Percentiles rank a stretch among this genome's conserved stretches.
phyloP scores from a whole-genome alignment of 306 rosid genomes.

The Castanea mollissima region DNA sequence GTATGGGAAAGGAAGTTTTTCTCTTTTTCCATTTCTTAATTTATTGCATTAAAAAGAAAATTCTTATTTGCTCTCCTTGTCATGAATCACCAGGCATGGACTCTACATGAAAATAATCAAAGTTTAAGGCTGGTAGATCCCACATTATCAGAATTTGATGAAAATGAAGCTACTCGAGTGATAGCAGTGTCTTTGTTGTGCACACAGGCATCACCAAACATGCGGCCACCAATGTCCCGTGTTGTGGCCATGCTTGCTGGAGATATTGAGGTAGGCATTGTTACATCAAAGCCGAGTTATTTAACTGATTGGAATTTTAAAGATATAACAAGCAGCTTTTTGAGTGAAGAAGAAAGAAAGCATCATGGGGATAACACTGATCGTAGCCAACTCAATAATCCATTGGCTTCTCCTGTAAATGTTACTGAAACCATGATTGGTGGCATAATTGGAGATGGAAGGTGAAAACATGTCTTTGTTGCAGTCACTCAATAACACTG shows the following conservation, averaged over 20 bases:
- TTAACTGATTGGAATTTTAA: slow-evolving; percentile 63
- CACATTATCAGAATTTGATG: slow-evolving; percentile 30
- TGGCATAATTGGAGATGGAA: no score
- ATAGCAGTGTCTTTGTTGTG: slow-evolving; percentile 55
- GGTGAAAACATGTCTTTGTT: no score
- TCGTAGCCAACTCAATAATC: slow-evolving; percentile 33
- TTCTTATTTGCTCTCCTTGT: no score
- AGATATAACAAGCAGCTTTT: slow-evolving; percentile 26
- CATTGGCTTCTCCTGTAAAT: slow-evolving; percentile 16
- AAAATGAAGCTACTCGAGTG: slow-evolving; percentile 45
- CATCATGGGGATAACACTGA: slow-evolving; percentile 18
- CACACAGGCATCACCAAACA: slow-evolving; percentile 60
- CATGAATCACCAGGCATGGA: slow-evolving; percentile 48
- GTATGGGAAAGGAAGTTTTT: not conserved
- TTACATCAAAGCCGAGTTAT: slow-evolving; percentile 58
- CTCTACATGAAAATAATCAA: slow-evolving; percentile 46
- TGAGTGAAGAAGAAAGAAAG: slow-evolving; percentile 6
- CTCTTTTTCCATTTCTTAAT: no score
- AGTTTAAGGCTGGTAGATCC: slow-evolving; percentile 45
- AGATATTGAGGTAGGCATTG: slow-evolving; percentile 48
- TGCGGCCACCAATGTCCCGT: slow-evolving; percentile 66
- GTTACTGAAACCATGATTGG: not conserved
- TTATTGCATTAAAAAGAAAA: no score
- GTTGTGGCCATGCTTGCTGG: slow-evolving; percentile 72
- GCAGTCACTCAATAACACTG: no score